Evolutionary conservation across 306 rosid genomes (phyloP).

Genomic region (Quercus aquifolioides): DNA sequence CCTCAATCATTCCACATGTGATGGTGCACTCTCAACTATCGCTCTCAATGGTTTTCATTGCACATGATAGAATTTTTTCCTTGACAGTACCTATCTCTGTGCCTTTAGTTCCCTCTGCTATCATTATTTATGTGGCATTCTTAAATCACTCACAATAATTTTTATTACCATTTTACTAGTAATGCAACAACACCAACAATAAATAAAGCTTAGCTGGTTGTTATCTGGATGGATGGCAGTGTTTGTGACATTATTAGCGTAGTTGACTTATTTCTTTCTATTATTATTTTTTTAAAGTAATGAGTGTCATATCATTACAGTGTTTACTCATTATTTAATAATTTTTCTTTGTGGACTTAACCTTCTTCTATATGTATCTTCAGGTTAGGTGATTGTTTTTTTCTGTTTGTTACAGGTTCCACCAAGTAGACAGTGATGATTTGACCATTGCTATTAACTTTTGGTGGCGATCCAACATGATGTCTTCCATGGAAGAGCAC

Average conservation of each 20-base stretch:
- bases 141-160: not conserved
- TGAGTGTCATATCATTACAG: slow-evolving; percentile 1
- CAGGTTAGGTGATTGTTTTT: not conserved
- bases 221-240: not conserved
- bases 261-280: not conserved
- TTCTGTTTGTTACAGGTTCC: slow-evolving; percentile 55
- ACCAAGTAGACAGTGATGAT: slow-evolving; percentile 89
- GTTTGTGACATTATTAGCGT: not conserved
- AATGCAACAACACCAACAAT: too few species aligned
- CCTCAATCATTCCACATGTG: too few species aligned
- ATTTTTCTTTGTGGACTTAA: not conserved
- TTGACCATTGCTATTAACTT: slow-evolving; percentile 89
- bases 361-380: not conserved
- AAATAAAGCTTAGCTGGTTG: too few species aligned
- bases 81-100: too few species aligned
- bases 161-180: too few species aligned
- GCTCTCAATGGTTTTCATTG: too few species aligned
- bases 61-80: too few species aligned
- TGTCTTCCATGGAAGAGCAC: slow-evolving; percentile 77
- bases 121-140: too few species aligned
- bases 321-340: not conserved
- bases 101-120: too few species aligned
- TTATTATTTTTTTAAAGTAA: not conserved
- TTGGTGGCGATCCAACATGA: slow-evolving; percentile 82
- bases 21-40: too few species aligned